Conservation (phyloP, 176 grass and related monocot genomes). For the Poa pratensis region DNA sequence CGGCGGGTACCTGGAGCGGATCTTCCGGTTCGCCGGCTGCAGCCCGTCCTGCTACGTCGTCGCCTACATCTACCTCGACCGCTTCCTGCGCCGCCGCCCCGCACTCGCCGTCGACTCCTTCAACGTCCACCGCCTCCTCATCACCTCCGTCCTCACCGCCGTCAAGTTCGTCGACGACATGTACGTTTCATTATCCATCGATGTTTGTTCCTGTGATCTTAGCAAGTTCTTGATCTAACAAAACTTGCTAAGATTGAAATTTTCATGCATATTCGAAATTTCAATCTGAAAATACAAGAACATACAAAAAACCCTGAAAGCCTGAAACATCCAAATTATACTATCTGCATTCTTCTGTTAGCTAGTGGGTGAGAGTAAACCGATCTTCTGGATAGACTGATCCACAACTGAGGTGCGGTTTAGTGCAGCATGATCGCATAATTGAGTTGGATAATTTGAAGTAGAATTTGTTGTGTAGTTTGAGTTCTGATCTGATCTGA, state of each 20-base stretch:
- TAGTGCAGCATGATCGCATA: conserved; percentile 12
- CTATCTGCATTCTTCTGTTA: background rate
- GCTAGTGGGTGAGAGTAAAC: background rate
- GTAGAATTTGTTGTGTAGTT: background rate
- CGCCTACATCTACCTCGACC: conserved; percentile 96
- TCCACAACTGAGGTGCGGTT: background rate
- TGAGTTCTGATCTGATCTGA: conserved; percentile 36
- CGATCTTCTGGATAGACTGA: background rate
- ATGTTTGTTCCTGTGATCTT: background rate
- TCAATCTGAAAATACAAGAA: background rate
- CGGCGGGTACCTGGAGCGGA: conserved; percentile 89
- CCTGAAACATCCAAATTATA: background rate
- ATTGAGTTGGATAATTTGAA: background rate
- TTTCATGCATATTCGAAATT: background rate
- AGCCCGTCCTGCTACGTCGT: conserved; percentile 95
- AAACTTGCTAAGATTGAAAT: background rate
- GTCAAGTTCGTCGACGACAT: conserved; percentile 99
- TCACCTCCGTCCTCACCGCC: conserved; percentile 91
- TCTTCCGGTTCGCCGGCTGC: conserved; percentile 92
- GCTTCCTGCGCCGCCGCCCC: conserved; percentile 73
- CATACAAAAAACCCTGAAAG: background rate
- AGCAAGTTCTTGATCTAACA: background rate
- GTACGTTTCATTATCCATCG: conserved; percentile 51
- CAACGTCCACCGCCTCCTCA: conserved; percentile 96
- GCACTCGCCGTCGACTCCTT: conserved; percentile 84